These are phyloP conservation scores for Yamadazyma sp. DNA, from an alignment of 805 yeast genomes.

Conservation along the genomic window DNA sequence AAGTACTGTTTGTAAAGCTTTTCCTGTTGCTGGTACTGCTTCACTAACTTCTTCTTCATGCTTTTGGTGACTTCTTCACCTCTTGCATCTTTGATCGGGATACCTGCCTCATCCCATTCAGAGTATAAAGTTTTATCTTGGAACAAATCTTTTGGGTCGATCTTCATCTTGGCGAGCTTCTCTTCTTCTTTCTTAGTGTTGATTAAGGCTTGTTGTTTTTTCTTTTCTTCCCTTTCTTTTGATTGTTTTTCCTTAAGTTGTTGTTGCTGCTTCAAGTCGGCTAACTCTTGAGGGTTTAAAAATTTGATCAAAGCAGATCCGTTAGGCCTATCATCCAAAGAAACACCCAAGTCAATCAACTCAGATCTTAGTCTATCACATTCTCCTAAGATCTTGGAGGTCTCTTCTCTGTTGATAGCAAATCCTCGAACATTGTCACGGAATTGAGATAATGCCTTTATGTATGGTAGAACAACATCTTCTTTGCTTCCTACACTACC, in stretches of 20 bases:
- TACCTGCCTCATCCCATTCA: conserved; percentile 82
- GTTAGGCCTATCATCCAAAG: conserved; percentile 83
- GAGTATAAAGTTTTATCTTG: conserved; percentile 52
- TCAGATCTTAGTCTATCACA: conserved; percentile 76
- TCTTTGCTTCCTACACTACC: conserved; percentile 40
- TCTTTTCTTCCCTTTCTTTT: conserved; percentile 58
- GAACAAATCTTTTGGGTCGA: conserved; percentile 75
- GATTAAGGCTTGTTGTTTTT: conserved; percentile 47
- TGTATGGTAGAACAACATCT: conserved; percentile 75
- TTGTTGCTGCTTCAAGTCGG: conserved; percentile 60
- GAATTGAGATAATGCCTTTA: conserved; percentile 72
- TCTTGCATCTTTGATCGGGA: conserved; percentile 71
- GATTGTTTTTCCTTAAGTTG: conserved; percentile 60
- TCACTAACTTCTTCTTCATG: conserved; percentile 75
- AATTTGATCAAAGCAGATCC: conserved; percentile 85
- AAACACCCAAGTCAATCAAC: conserved; percentile 71
- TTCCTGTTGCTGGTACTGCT: conserved; percentile 76
- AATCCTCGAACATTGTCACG: conserved; percentile 76
- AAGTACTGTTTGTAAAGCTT: conserved; percentile 73
- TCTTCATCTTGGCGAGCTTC: conserved; percentile 62
- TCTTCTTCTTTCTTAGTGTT: conserved; percentile 65
- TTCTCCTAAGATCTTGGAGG: conserved; percentile 56
- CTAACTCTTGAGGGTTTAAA: conserved; percentile 65
- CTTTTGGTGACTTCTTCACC: conserved; percentile 89
- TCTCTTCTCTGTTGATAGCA: conserved; percentile 62